Percentiles rank a stretch among this genome's conserved stretches.
Conservation (phyloP, 805 yeast species). For the Nakazawaea ishiwadae region DNA sequence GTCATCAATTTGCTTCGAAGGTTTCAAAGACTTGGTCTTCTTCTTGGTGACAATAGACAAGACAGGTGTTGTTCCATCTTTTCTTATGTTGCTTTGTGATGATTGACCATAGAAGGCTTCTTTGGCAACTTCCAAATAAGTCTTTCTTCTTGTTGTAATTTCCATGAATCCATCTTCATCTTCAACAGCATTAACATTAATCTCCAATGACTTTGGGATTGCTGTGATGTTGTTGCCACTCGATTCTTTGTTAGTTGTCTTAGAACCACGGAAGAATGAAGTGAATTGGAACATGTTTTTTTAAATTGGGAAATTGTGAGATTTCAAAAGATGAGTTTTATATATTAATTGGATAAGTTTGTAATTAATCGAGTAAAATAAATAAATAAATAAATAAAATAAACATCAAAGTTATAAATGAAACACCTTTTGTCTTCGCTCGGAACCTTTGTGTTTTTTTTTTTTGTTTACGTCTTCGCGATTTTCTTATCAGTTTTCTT, state of each 20-base stretch:
- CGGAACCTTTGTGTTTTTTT: neutral
- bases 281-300: conserved; percentile 3
- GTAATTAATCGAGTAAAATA: too few relatives aligned
- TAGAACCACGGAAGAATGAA: conserved; percentile 5
- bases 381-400: too few relatives aligned
- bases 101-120: conserved; percentile 5
- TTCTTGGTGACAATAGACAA: conserved; percentile 6
- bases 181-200: conserved; percentile 5
- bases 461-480: conserved; percentile 1
- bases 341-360: too few relatives aligned
- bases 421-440: too few relatives aligned
- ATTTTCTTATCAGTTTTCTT: neutral
- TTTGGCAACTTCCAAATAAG: conserved; percentile 12
- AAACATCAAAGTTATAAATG: too few relatives aligned
- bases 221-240: neutral
- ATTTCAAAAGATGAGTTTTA: neutral
- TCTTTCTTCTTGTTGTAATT: conserved; percentile 10
- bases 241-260: neutral
- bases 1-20: neutral
- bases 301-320: neutral
- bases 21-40: neutral
- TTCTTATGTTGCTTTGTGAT: neutral
- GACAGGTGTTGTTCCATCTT: neutral
- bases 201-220: conserved; percentile 8
- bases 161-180: conserved; percentile 13